phyloP scores from a whole-genome alignment of 306 rosid genomes.

The Corylus avellana region DNA sequence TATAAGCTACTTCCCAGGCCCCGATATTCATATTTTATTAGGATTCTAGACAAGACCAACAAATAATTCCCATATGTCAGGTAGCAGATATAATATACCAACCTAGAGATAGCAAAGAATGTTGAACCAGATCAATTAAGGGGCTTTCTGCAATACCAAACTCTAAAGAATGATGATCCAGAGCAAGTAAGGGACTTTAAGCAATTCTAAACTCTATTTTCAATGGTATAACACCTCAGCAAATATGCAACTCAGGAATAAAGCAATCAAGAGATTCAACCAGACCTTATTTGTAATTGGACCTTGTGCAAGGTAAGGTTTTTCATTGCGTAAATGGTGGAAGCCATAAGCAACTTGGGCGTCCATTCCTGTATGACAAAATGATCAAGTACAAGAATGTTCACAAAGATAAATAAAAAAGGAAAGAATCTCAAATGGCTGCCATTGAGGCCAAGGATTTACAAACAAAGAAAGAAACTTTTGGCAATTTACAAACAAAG shows the following conservation, averaged over 20 bases:
- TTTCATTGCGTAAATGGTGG: slow-evolving; percentile 88
- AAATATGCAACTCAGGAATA: slow-evolving; percentile 5
- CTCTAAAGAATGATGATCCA: neutral
- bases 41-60: neutral
- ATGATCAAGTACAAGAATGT: slow-evolving; percentile 14
- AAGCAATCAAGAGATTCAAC: slow-evolving; percentile 17
- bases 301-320: slow-evolving; percentile 89
- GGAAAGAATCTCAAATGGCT: slow-evolving; percentile 3
- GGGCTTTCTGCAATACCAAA: neutral
- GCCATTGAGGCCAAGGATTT: slow-evolving; percentile 14
- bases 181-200: neutral
- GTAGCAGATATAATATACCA: neutral
- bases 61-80: neutral
- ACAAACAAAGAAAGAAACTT: slow-evolving; percentile 1
- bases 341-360: slow-evolving; percentile 97
- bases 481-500: neutral
- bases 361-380: slow-evolving; percentile 85
- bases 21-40: neutral
- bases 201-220: neutral
- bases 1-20: neutral
- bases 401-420: slow-evolving; percentile 16
- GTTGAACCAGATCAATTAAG: neutral
- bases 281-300: slow-evolving; percentile 93
- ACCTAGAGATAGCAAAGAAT: neutral
- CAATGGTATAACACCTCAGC: neutral